A percentile compares a stretch with the other conserved stretches of the same genome.
Conservation (phyloP, 106 monocot species). For the Hemerocallis citrina region DNA sequence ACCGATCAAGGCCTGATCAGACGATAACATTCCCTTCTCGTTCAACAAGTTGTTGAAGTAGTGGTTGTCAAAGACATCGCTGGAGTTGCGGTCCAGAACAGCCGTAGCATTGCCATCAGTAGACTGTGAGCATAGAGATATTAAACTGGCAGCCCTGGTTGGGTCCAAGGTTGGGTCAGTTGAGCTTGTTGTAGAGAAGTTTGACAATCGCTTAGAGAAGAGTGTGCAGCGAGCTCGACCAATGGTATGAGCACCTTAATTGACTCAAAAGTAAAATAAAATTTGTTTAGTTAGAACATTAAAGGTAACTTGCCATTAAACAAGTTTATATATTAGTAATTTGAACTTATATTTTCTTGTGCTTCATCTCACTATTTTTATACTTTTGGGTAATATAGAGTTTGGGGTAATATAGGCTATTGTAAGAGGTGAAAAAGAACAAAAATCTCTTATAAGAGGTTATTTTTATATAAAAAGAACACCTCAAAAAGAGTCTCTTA, state of each 20-base stretch:
- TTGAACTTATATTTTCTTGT: too few species aligned
- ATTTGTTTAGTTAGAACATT: too few species aligned
- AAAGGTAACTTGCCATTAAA: too few species aligned
- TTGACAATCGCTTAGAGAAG: conserved; percentile 52
- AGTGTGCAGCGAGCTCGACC: conserved; percentile 43
- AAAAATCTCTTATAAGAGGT: too few species aligned
- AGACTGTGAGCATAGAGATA: conserved; percentile 25
- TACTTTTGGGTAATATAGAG: too few species aligned
- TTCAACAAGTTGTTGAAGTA: conserved; percentile 53
- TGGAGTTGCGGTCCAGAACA: conserved; percentile 42
- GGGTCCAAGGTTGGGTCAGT: conserved; percentile 46
- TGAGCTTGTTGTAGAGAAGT: conserved; percentile 40
- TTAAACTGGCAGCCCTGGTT: conserved; percentile 17
- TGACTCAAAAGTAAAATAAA: too few species aligned
- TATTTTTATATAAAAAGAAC: too few species aligned
- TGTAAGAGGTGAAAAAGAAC: too few species aligned
- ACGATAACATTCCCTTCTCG: conserved; percentile 49
- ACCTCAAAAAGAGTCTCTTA: too few species aligned
- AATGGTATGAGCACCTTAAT: conserved; percentile 60
- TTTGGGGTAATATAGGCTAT: too few species aligned
- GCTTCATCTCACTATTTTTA: too few species aligned
- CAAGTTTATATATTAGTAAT: too few species aligned
- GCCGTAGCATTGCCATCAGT: conserved; percentile 55
- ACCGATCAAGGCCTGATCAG: conserved; percentile 60
- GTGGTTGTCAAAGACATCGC: conserved; percentile 59